A percentile compares a stretch with the other conserved stretches of the same genome.
phyloP scores from a whole-genome alignment of 1,284 basidiomycete species.

The Trichosporon sp. region DNA sequence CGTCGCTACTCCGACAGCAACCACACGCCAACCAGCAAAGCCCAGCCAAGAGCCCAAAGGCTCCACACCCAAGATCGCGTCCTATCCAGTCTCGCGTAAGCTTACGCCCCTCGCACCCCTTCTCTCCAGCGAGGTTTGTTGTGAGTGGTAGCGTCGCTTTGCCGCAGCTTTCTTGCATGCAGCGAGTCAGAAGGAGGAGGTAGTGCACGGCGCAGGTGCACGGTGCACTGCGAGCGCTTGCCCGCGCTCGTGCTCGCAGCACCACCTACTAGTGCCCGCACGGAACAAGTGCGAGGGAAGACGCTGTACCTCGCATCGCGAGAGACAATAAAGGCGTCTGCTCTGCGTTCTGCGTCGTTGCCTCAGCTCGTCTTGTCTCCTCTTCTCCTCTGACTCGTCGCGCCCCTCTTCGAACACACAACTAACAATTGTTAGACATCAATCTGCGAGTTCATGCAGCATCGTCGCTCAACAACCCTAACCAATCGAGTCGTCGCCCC shows the following conservation, averaged over 20 bases:
- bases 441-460: conserved; percentile 36
- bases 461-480: conserved; percentile 25
- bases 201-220: background rate
- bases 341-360: background rate
- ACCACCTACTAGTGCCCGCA: background rate
- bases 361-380: background rate
- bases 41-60: conserved; percentile 22
- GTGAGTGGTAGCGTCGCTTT: conserved; percentile 1
- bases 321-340: background rate
- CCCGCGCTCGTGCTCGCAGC: background rate
- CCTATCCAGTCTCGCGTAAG: conserved; percentile 17
- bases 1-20: background rate
- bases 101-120: conserved; percentile 13
- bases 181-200: background rate
- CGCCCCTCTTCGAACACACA: background rate
- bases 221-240: background rate
- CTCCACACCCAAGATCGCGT: conserved; percentile 26
- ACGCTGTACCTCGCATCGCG: background rate
- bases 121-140: conserved; percentile 9
- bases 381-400: background rate
- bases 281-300: background rate
- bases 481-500: conserved; percentile 20
- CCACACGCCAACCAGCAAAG: background rate
- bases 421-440: conserved; percentile 5
- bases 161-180: background rate